Percentiles rank a stretch among this genome's conserved stretches.
Conservation (phyloP, 2,329 filamentous ascomycete species). For the Thelonectria rubi region DNA sequence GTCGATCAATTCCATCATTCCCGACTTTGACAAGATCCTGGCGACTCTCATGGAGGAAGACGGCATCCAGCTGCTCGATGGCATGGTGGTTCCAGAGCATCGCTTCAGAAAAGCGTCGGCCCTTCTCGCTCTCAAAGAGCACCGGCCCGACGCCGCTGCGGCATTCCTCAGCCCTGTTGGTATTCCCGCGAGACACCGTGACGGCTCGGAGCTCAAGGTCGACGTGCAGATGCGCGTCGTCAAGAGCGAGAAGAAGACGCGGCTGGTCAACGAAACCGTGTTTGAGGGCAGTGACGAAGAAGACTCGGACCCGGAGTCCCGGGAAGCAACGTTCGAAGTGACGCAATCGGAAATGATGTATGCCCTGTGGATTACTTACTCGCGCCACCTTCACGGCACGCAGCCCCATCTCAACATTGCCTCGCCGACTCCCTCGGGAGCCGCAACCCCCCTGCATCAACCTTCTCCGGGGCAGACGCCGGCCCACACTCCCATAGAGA, state of each 20-base stretch:
- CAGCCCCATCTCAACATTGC: slow-evolving; percentile 67
- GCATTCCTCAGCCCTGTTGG: slow-evolving; percentile 87
- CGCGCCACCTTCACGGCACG: slow-evolving; percentile 85
- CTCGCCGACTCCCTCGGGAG: slow-evolving; percentile 69
- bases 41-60: slow-evolving; percentile 87
- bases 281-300: slow-evolving; percentile 68
- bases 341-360: slow-evolving; percentile 82
- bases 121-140: slow-evolving; percentile 83
- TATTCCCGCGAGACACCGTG: slow-evolving; percentile 84
- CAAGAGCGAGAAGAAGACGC: slow-evolving; percentile 78
- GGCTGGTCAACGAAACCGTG: slow-evolving; percentile 70
- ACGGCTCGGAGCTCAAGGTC: slow-evolving; percentile 90
- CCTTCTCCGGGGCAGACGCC: slow-evolving; percentile 78
- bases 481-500: slow-evolving; percentile 65
- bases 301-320: slow-evolving; percentile 51
- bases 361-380: slow-evolving; percentile 97
- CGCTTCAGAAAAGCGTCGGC: slow-evolving; percentile 91
- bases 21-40: slow-evolving; percentile 86
- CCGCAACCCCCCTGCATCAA: slow-evolving; percentile 78
- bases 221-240: slow-evolving; percentile 98
- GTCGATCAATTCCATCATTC: slow-evolving; percentile 81
- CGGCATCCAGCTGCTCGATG: slow-evolving; percentile 82
- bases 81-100: slow-evolving; percentile 96
- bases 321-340: slow-evolving; percentile 57
- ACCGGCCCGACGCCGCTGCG: slow-evolving; percentile 78